Percentiles rank a stretch among this genome's conserved stretches.
Evolutionary conservation across 202 grass and related monocot species (phyloP).

Genomic region (Zizania palustris): DNA sequence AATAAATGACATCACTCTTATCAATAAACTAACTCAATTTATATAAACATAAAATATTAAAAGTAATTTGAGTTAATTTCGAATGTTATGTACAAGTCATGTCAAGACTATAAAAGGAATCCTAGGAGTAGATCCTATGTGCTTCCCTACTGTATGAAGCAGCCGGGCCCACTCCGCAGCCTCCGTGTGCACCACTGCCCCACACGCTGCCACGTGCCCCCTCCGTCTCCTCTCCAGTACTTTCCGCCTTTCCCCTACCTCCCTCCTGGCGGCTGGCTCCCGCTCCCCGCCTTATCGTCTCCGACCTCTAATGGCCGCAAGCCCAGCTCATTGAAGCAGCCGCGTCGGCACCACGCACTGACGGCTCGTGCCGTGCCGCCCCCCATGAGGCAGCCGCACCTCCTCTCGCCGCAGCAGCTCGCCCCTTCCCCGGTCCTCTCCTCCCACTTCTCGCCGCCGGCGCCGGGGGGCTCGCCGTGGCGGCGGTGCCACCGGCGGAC

Average conservation of each 20-base stretch:
- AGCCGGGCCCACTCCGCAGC: neutral
- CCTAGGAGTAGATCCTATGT: neutral
- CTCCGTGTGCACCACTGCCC: neutral
- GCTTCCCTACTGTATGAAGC: conserved; percentile 17
- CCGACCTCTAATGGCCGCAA: conserved; percentile 54
- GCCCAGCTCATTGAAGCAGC: conserved; percentile 31
- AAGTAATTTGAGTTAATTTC: no score
- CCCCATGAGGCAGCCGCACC: conserved; percentile 67
- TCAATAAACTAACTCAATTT: no score
- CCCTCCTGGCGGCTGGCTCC: conserved; percentile 5
- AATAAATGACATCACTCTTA: no score
- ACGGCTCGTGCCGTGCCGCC: neutral
- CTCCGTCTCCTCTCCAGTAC: neutral
- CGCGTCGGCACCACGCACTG: conserved; percentile 30
- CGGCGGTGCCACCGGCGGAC: conserved; percentile 43
- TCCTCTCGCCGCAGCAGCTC: conserved; percentile 45
- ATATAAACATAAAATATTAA: no score
- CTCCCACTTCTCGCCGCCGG: conserved; percentile 58
- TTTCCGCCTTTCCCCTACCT: neutral
- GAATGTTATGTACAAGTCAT: no score
- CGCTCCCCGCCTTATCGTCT: conserved; percentile 40
- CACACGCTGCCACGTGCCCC: conserved; percentile 31
- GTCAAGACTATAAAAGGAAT: no score
- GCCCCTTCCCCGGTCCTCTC: conserved; percentile 50
- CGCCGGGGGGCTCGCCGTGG: conserved; percentile 47